phyloP scores from a whole-genome alignment of 768 basidiomycete genomes.

The Fibroporia radiculosa region DNA sequence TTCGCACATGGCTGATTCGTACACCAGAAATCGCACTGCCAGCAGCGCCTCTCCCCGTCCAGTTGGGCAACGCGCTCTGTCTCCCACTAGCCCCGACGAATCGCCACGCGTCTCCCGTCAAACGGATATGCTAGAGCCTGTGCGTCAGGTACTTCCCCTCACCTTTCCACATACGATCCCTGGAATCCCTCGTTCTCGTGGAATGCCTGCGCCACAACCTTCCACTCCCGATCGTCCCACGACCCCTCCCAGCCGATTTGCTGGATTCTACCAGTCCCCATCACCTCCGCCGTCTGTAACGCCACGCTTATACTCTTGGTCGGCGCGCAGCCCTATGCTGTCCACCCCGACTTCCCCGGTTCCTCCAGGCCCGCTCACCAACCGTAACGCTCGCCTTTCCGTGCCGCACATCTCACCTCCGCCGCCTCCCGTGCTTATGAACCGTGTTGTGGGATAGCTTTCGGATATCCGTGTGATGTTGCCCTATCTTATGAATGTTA shows the following conservation, averaged over 20 bases:
- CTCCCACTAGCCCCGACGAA: not conserved
- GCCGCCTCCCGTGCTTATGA: not conserved
- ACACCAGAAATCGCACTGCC: not conserved
- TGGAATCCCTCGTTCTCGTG: not conserved
- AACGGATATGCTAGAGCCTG: not conserved
- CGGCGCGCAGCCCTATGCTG: constrained; percentile 20
- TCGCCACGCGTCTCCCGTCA: not conserved
- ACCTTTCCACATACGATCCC: too few species aligned
- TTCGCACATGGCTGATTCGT: not conserved
- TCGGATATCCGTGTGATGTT: not conserved
- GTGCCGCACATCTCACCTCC: constrained; percentile 46
- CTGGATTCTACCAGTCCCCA: constrained; percentile 25
- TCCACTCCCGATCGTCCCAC: constrained; percentile 17
- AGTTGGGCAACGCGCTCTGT: not conserved
- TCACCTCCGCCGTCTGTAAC: constrained; percentile 50
- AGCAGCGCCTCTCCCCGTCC: not conserved
- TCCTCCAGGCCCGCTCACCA: constrained; percentile 41
- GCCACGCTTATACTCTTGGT: constrained; percentile 52
- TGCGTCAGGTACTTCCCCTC: not conserved
- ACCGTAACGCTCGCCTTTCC: constrained; percentile 51
- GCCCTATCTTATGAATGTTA: not conserved
- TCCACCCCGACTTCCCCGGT: constrained; percentile 28
- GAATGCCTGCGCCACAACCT: constrained; percentile 1
- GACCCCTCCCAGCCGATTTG: constrained; percentile 25
- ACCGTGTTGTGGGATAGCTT: not conserved